Percentiles rank a stretch among this genome's conserved stretches.
Conservation (phyloP, 2,329 filamentous ascomycete species). For the Dendrostoma leiphaemia region DNA sequence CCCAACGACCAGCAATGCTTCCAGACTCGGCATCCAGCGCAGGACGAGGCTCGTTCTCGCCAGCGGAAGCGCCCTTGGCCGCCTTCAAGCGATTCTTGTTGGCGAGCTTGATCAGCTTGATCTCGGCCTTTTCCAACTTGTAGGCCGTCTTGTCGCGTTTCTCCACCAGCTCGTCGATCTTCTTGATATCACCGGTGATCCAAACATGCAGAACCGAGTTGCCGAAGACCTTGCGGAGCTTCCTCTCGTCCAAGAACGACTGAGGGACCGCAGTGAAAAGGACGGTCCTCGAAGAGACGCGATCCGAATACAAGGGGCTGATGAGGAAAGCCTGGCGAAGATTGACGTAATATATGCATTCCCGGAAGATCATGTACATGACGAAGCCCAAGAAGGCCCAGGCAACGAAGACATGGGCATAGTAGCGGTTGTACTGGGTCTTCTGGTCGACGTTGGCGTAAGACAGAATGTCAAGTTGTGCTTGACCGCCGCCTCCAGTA, state of each 20-base stretch:
- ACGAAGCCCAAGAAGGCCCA: slow-evolving; percentile 88
- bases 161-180: slow-evolving; percentile 77
- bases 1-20: slow-evolving; percentile 70
- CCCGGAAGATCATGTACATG: slow-evolving; percentile 82
- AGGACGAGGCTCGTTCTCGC: slow-evolving; percentile 36
- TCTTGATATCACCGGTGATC: slow-evolving; percentile 74
- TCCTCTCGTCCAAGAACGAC: slow-evolving; percentile 73
- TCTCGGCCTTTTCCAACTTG: slow-evolving; percentile 83
- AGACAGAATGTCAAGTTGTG: slow-evolving; percentile 73
- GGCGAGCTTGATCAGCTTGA: slow-evolving; percentile 76
- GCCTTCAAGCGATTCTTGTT: slow-evolving; percentile 70
- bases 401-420: slow-evolving; percentile 75
- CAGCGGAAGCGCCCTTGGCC: slow-evolving; percentile 49
- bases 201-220: slow-evolving; percentile 79
- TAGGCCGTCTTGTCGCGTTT: slow-evolving; percentile 77
- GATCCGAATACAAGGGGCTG: slow-evolving; percentile 77
- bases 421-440: slow-evolving; percentile 59
- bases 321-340: slow-evolving; percentile 89
- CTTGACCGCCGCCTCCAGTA: slow-evolving; percentile 66
- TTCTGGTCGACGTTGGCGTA: slow-evolving; percentile 70
- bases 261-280: slow-evolving; percentile 84
- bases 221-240: slow-evolving; percentile 78
- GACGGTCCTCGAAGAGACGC: slow-evolving; percentile 86
- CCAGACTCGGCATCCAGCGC: slow-evolving; percentile 66
- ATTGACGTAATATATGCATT: slow-evolving; percentile 90